Evolutionary conservation across 768 basidiomycete genomes (phyloP), one percentile per base, ranked within the genome.

Genomic region (Pulveroboletus frians): DNA sequence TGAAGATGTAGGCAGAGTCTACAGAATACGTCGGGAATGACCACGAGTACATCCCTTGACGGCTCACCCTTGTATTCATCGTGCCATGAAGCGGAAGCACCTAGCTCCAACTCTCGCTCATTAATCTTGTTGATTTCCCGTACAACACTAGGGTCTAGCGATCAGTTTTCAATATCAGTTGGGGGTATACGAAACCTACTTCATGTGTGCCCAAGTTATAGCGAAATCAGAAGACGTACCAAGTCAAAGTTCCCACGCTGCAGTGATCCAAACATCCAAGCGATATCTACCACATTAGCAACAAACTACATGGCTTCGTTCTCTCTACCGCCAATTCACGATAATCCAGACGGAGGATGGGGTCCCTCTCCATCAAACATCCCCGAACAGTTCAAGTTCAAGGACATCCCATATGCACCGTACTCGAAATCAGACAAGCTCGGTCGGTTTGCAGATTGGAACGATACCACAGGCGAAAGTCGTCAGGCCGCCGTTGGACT

Each of bases 341-440:
- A 95, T 67, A 93, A 91, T 70, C 85, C 86, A 34, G 92, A 94
- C 60, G 92, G 90, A 30, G 88, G 90, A 47, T 97, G 94, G 94
- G 92, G 92, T 1, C 82, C 82, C 6, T 90, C 92, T 6, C 81
- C 85, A 4, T 79, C 85, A 1, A 86, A 88, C 67, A 73, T 94
- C 18, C 93, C 95, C 1, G 76, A 86, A 39, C 85, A 92, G 55
- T 97, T 95, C 73, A 93, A 94, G 71, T 96, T 96, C 79, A 92
- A 91, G 70, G 96, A 97, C 60, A 96, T 98, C 52, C 96, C 96
- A 39, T 99, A 98, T 65, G 94, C 95, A 1, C 94, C 94, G 5
- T 98, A 91, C 78, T 92, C 92, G 71, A 99, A 99, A 81, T 85
- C 91, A 32, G 96, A 99, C 77, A 97, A 97, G 70, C 84, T 99